Base-by-base conservation (phyloP, 352 stramenopile genomes). In the Globisporangium yorkense region DNA sequence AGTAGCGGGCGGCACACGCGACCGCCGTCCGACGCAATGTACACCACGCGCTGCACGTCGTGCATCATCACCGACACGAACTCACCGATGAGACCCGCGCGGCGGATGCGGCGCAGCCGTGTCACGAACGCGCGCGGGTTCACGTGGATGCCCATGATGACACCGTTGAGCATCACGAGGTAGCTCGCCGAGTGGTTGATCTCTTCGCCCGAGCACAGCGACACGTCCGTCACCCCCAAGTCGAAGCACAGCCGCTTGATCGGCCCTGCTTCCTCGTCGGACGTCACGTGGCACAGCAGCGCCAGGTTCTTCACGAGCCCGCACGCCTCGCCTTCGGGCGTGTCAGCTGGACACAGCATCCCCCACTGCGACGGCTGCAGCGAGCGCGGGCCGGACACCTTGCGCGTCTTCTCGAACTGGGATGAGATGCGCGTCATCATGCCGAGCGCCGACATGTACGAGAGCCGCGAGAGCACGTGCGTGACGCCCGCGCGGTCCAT, bases 371-470 rank as follows among this genome's bases (percentile, higher is more conserved):
- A 98, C 50, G 97, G 93, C 74, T 99, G 97, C 57, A 99, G 74
- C 7, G 97, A 98, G 60, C 97, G 86, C 16, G 97, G 97, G 7
- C 97, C 97, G 1, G 92, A 98, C 1, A 99, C 97, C 72, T 99
- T 99, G 35, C 97, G 84, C 3, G 97, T 99, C 70, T 99, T 99
- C 74, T 99, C 97, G 63, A 99, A 99, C 70, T 99, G 96, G 59
- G 85, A 98, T 63, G 97, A 98, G 44, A 99, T 98, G 58, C 97
- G 88, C 7, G 97, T 99, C 97, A 99, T 99, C 96, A 99, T 99
- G 20, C 97, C 97, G 24, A 99, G 66, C 13, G 96, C 96, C 16
- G 94, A 98, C 76, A 99, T 99, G 80, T 99, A 99, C 35, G 88
- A 98, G 4, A 99, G 81, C 10, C 97, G 84, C 44, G 90, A 98